A percentile compares a stretch with the other conserved stretches of the same genome.
These are phyloP conservation scores for Thinopyrum obtusiflorum DNA, from an alignment of 202 grass and related monocot genomes.

Conservation along the genomic window DNA sequence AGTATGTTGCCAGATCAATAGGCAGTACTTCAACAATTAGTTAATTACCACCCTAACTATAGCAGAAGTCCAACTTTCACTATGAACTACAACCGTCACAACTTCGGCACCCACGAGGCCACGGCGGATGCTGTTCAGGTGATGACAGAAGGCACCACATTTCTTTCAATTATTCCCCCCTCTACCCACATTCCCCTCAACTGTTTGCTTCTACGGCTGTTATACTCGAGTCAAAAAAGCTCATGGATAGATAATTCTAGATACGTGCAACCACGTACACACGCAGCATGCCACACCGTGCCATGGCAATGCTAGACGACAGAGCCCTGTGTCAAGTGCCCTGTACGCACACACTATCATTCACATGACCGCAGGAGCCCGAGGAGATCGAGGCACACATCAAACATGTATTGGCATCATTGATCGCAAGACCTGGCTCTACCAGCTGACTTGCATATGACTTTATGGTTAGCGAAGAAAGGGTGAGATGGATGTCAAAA, in stretches of 20 bases:
- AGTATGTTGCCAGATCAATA: not conserved
- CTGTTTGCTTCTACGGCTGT: not conserved
- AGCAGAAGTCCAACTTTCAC: not conserved
- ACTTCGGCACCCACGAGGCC: not conserved
- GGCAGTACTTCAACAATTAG: not conserved
- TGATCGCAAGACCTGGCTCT: not conserved
- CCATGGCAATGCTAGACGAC: not conserved
- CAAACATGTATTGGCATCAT: not conserved
- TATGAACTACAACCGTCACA: not conserved
- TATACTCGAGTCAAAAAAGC: not conserved
- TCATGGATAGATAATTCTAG: not conserved
- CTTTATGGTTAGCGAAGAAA: not conserved
- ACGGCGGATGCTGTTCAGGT: not conserved
- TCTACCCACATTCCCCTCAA: not conserved
- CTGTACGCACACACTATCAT: not conserved
- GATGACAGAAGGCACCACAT: not conserved
- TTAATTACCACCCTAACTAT: not conserved
- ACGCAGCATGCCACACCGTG: not conserved
- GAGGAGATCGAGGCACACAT: not conserved
- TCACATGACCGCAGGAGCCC: not conserved
- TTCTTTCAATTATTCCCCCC: not conserved
- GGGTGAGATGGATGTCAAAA: not conserved
- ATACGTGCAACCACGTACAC: not conserved
- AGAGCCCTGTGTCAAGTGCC: not conserved
- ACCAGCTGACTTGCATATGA: not conserved